These are phyloP conservation scores for Alternaria ventricosa DNA, from an alignment of 2,329 filamentous ascomycete genomes.

Conservation along the genomic window DNA sequence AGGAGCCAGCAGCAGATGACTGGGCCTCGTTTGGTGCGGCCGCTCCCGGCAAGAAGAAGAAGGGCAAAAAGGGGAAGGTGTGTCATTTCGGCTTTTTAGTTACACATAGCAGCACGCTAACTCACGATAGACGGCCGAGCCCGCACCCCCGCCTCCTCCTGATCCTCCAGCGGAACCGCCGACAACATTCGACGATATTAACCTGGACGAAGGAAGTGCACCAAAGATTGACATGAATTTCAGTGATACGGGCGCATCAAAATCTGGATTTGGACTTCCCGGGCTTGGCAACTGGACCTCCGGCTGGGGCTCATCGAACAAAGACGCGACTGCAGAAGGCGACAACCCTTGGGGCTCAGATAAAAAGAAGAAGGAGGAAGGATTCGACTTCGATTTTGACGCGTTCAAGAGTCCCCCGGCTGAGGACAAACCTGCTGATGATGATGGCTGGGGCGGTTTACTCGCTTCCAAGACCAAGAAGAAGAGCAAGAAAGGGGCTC, in stretches of 20 bases:
- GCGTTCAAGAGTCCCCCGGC: constrained; percentile 30
- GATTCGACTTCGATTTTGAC: constrained; percentile 47
- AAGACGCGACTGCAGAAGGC: constrained; percentile 34
- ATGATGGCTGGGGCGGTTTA: constrained; percentile 41
- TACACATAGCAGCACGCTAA: constrained; percentile 39
- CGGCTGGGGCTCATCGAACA: constrained; percentile 35
- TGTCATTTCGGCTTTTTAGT: constrained; percentile 42
- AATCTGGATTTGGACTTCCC: constrained; percentile 35
- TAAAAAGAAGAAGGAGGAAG: constrained; percentile 48
- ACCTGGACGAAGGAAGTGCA: constrained; percentile 51
- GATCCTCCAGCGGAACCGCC: constrained; percentile 39
- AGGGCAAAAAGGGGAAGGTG: constrained; percentile 51
- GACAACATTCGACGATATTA: constrained; percentile 56
- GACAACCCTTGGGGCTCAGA: constrained; percentile 44
- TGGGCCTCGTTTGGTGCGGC: constrained; percentile 34
- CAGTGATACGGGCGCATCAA: constrained; percentile 37
- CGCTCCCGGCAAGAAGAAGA: constrained; percentile 42
- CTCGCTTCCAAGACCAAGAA: constrained; percentile 54
- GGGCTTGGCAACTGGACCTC: constrained; percentile 32
- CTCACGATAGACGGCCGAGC: constrained; percentile 34
- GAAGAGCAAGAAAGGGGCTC: constrained; percentile 41
- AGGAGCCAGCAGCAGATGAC: constrained; percentile 37
- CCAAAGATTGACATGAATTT: constrained; percentile 58
- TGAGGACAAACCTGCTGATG: constrained; percentile 35
- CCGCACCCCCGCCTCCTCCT: constrained; percentile 38